Evolutionary conservation across 805 yeast species (phyloP), one percentile per base, ranked within the genome.

Genomic region (Millerozyma acaciae): DNA sequence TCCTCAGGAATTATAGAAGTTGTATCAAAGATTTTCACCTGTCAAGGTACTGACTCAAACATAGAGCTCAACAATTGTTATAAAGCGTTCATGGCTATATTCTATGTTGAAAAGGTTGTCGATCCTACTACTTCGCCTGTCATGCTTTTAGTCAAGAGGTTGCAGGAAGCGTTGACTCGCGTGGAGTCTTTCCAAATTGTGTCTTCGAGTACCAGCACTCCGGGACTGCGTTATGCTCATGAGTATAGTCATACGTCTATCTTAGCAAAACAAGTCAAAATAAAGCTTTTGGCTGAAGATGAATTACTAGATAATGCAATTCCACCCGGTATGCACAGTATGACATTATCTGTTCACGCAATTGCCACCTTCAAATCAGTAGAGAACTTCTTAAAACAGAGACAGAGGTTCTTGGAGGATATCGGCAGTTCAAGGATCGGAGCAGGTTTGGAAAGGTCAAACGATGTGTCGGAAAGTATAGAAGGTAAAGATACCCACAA

Each of bases 161-260:
- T 87, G 12, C 93, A 86, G 40, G 88, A 84, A 35, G 76, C 85
- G 0, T 56, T 87, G 15, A 76, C 85, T 1, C 69, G 95, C 45
- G 67, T 78, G 0, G 96, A 88, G 51, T 64, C 80, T 0, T 84
- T 87, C 52, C 82, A 78, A 25, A 75, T 87, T 12, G 53, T 72
- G 2, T 65, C 75, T 0, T 59, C 76, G 48, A 42, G 47, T 18
- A 27, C 36, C 8, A 32, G 27, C 8, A 22, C 32, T 13, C 26
- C 43, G 8, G 12, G 28, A 29, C 28, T 34, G 21, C 19, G 25
- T 13, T 28, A 28, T 19, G 33, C 37, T 21, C 33, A 36, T 23
- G 57, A 50, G 2, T 46, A 44, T 17, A 39, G 50, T 15, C 73
- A 76, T 17, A 73, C 84, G 2, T 65, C 78, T 0, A 70, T 80